phyloP scores from a whole-genome alignment of 306 rosid genomes.

The Myrica gale region DNA sequence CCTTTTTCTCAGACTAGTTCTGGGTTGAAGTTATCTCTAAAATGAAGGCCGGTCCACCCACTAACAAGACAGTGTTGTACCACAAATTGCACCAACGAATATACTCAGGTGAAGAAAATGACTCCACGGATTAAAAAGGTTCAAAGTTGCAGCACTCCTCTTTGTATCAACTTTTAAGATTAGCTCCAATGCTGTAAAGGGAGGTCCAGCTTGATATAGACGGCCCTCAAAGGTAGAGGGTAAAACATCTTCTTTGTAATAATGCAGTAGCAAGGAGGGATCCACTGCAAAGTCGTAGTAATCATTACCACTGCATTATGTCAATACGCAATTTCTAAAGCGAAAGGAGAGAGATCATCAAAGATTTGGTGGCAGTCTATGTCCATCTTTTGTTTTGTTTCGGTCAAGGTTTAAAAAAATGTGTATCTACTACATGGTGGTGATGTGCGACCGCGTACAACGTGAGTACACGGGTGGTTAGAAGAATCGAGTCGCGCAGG shows the following conservation, averaged over 20 bases:
- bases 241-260: not conserved
- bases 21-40: too few relatives aligned
- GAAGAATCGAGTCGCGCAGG: too few relatives aligned
- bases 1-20: too few relatives aligned
- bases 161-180: not conserved
- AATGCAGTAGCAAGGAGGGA: not conserved
- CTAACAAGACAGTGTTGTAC: too few relatives aligned
- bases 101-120: not conserved
- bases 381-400: not conserved
- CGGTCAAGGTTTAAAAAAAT: not conserved
- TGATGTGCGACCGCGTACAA: not conserved
- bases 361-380: slow-evolving; percentile 13
- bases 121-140: not conserved
- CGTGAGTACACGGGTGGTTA: not conserved
- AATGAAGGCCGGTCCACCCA: too few relatives aligned
- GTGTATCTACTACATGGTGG: not conserved
- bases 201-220: not conserved
- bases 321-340: not conserved
- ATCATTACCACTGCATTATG: slow-evolving; percentile 13
- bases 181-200: slow-evolving; percentile 4
- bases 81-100: too few relatives aligned
- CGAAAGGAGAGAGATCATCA: not conserved
- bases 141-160: not conserved
- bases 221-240: not conserved
- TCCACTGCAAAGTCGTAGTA: not conserved